These are phyloP conservation scores for Populus davidiana DNA, from an alignment of 345 rosid species.

Conservation along the genomic window DNA sequence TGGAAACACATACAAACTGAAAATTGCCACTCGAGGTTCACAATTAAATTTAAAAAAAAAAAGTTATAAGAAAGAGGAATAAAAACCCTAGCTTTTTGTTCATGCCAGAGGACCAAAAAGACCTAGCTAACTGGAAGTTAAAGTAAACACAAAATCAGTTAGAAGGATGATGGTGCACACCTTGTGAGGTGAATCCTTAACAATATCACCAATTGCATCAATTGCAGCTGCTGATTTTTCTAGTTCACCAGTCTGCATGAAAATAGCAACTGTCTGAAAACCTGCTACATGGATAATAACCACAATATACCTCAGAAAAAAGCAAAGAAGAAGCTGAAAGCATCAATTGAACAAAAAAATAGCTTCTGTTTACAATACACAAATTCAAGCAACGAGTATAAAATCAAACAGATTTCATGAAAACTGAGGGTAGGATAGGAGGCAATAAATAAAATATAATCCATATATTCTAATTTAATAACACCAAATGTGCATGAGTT, in stretches of 20 bases:
- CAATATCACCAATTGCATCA: slow-evolving; percentile 40
- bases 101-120: background rate
- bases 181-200: slow-evolving; percentile 72
- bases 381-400: background rate
- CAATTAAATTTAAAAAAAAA: background rate
- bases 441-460: background rate
- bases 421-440: background rate
- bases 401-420: background rate
- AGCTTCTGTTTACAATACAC: background rate
- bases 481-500: background rate
- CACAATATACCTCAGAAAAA: slow-evolving; percentile 79
- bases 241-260: slow-evolving; percentile 90
- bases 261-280: slow-evolving; percentile 99
- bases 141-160: background rate
- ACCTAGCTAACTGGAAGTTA: background rate
- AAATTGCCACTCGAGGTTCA: background rate
- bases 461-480: background rate
- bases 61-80: background rate
- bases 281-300: slow-evolving; percentile 89
- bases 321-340: slow-evolving; percentile 25
- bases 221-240: slow-evolving; percentile 49
- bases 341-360: background rate
- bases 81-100: background rate
- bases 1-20: background rate
- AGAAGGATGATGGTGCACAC: slow-evolving; percentile 32